Base-by-base conservation (phyloP, 73 alveolate genomes). In the Urostyla sp. region DNA sequence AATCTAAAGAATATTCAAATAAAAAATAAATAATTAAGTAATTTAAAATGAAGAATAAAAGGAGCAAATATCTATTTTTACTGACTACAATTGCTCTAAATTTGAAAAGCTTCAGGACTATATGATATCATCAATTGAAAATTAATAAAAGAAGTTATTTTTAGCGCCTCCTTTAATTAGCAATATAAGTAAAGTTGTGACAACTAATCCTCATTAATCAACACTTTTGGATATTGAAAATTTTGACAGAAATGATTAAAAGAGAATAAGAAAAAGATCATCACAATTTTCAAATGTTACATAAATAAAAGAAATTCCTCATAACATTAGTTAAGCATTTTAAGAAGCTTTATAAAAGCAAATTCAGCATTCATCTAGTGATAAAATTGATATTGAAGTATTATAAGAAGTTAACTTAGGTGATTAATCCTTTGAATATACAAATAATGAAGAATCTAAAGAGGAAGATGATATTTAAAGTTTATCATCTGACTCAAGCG, bases 151-250 rank as follows among this genome's bases (percentile, higher is more conserved):
- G 20, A 21, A 63, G 27, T 16, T 2, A 63, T 10, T 43, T 63
- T 63, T 58, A 3, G 11, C 26, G 16, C 61, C 26, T 1, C 61
- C 58, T 10, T 32, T 63, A 8, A 43, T 63, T 5, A 63, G 79
- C 28, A 63, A 63, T 63, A 63, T 63, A 8, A 63, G 79, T 20
- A 58, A 58, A 16, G 37, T 27, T 7, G 2, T 15, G 23, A 43
- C 79, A 37, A 37, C 79, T 21, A 63, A 63, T 16, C 24, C 37
- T 43, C 21, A 63, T 21, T 20, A 10, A 43, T 63, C 58, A 3
- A 43, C 58, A 4, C n/a, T 63, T 8, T 21, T 63, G 4, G 60
- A 63, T 5, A 43, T 63, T 63, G 60, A 63, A 3, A 13, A 35
- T 37, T 24, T 31, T n/a, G 10, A 6, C 6, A 27, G 24, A 0